Evolutionary conservation across 768 basidiomycete species (phyloP).

Genomic region (Tylopilus rubrobrunneus): DNA sequence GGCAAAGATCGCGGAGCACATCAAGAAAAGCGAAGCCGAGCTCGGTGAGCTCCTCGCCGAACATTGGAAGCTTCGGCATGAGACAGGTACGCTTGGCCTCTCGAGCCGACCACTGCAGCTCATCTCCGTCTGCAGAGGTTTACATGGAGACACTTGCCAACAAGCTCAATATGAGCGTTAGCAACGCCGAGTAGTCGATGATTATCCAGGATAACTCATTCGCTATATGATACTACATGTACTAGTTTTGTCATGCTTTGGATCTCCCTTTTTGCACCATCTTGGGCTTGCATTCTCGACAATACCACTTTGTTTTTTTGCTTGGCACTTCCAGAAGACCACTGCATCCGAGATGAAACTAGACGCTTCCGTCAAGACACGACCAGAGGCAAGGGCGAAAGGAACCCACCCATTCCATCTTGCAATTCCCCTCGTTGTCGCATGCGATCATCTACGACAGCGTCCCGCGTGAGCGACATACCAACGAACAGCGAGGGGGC

Average conservation of each 20-base stretch:
- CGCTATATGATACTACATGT: conserved; percentile 16
- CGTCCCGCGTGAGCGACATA: not conserved
- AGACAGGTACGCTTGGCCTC: conserved; percentile 50
- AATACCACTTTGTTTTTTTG: conserved; percentile 63
- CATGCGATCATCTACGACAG: conserved; percentile 77
- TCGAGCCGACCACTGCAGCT: not conserved
- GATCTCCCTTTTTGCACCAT: conserved; percentile 35
- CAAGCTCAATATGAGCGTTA: conserved; percentile 62
- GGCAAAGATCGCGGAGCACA: conserved; percentile 71
- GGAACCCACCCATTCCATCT: conserved; percentile 75
- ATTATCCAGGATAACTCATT: conserved; percentile 14
- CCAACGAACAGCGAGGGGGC: not conserved
- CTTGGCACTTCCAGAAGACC: conserved; percentile 56
- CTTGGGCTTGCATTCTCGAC: conserved; percentile 53
- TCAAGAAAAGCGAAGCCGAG: conserved; percentile 70
- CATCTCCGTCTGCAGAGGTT: conserved; percentile 47
- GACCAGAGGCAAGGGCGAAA: not conserved
- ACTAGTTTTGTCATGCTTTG: conserved; percentile 17
- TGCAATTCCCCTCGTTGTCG: conserved; percentile 60
- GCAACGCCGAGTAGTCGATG: conserved; percentile 17
- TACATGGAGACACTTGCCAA: conserved; percentile 87
- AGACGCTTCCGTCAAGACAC: not conserved
- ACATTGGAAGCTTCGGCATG: conserved; percentile 78
- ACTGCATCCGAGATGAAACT: conserved; percentile 76
- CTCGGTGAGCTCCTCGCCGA: conserved; percentile 78